Conservation (phyloP, 805 yeast species). For the Kodamaea laetipori region DNA sequence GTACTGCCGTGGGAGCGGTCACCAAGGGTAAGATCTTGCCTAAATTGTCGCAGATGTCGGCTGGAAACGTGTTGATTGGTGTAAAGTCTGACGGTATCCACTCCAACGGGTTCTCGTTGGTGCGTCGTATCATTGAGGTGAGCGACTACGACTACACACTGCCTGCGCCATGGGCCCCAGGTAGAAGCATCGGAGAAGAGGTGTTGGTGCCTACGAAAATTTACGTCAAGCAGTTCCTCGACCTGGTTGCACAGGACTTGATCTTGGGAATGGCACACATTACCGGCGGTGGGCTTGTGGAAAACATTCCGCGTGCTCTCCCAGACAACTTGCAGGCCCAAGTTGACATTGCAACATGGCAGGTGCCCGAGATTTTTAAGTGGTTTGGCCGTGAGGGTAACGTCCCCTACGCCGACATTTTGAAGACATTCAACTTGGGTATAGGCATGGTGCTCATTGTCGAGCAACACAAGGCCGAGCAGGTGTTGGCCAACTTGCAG, state of each 20-base stretch:
- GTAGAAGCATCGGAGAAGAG: conserved; percentile 79
- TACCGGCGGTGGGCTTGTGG: conserved; percentile 98
- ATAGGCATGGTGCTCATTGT: conserved; percentile 95
- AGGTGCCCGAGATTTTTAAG: conserved; percentile 83
- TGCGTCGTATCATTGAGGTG: conserved; percentile 85
- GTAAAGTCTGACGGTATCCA: conserved; percentile 91
- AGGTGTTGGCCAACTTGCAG: conserved; percentile 53
- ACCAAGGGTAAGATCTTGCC: conserved; percentile 76
- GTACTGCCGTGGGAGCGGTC: conserved; percentile 98
- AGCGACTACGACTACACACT: conserved; percentile 67
- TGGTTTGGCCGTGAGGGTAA: conserved; percentile 93
- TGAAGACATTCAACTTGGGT: conserved; percentile 94
- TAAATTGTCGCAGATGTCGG: conserved; percentile 60
- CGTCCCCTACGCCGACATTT: conserved; percentile 80
- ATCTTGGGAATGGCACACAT: conserved; percentile 92
- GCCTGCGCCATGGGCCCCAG: conserved; percentile 77
- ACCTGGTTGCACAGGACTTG: conserved; percentile 65
- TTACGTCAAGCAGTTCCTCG: conserved; percentile 87
- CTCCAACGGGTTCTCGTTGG: conserved; percentile 94
- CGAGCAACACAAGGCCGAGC: conserved; percentile 61
- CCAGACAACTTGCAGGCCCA: conserved; percentile 79
- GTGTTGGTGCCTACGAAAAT: conserved; percentile 88
- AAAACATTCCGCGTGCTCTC: conserved; percentile 92
- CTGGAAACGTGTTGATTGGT: conserved; percentile 84
- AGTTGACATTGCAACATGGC: conserved; percentile 80